Evolutionary conservation across 345 rosid genomes (phyloP).

Genomic region (Pelargonium nanum): DNA sequence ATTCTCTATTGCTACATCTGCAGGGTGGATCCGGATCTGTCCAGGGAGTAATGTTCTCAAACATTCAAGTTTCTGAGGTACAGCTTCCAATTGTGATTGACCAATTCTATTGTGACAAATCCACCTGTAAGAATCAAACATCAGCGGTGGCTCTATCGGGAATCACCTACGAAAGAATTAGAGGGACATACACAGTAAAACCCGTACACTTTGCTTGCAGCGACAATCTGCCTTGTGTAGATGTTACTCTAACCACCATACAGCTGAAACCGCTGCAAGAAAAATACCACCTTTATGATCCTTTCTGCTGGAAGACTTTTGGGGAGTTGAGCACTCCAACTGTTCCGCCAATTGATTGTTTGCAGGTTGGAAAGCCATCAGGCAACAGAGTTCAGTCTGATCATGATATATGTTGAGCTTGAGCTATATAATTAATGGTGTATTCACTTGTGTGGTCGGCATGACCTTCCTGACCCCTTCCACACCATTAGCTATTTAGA

Average conservation of each 20-base stretch:
- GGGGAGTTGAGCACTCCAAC: not conserved
- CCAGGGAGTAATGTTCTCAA: conserved; percentile 15
- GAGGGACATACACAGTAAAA: conserved; percentile 24
- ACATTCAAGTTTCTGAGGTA: conserved; percentile 23
- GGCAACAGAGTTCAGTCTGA: conserved; percentile 53
- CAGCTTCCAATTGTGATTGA: conserved; percentile 26
- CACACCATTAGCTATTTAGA: conserved; percentile 29
- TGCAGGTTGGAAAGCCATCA: not conserved
- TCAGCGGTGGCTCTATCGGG: conserved; percentile 21
- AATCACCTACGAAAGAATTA: conserved; percentile 16
- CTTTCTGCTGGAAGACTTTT: conserved; percentile 6
- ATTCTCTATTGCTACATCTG: not conserved
- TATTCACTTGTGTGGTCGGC: conserved; percentile 43
- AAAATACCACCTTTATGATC: not conserved
- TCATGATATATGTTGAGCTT: conserved; percentile 50
- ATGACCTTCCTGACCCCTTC: conserved; percentile 40
- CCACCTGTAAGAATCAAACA: conserved; percentile 21
- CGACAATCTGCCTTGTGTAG: conserved; percentile 26
- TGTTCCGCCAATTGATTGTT: not conserved
- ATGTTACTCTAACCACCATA: conserved; percentile 11
- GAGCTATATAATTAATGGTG: conserved; percentile 17
- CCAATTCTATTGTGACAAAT: conserved; percentile 21
- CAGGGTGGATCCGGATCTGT: conserved; percentile 26
- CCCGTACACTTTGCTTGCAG: conserved; percentile 26
- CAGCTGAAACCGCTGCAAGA: conserved; percentile 9